Evolutionary conservation across 306 rosid genomes (phyloP).

Genomic region (Cucurbita moschata): DNA sequence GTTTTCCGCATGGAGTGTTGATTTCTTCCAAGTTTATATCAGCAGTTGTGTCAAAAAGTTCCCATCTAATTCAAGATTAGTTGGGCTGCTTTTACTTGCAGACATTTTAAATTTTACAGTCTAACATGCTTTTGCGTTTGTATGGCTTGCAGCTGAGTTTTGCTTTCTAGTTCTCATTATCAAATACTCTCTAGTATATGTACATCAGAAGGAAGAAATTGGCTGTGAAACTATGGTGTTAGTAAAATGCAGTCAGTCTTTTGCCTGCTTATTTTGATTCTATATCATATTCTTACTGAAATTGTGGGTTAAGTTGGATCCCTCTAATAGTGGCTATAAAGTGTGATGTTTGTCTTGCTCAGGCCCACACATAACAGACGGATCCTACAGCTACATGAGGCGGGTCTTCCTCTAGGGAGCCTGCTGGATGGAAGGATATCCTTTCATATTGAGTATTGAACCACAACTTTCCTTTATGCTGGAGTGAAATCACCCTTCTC

Average conservation of each 20-base stretch:
- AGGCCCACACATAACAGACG: slow-evolving; percentile 18
- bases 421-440: slow-evolving; percentile 12
- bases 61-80: not conserved
- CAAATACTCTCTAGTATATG: slow-evolving; percentile 10
- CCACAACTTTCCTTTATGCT: slow-evolving; percentile 5
- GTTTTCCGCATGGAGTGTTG: not conserved
- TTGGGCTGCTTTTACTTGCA: not conserved
- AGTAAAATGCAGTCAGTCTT: not conserved
- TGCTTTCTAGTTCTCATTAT: not conserved
- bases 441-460: slow-evolving; percentile 9
- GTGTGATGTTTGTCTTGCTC: slow-evolving; percentile 18
- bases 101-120: not conserved
- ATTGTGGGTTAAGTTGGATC: slow-evolving; percentile 9
- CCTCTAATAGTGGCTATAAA: slow-evolving; percentile 6
- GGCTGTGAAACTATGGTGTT: not conserved
- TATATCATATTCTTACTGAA: slow-evolving; percentile 10
- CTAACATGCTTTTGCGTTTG: not conserved
- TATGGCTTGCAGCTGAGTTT: not conserved
- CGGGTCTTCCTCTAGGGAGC: slow-evolving; percentile 21
- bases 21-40: not conserved
- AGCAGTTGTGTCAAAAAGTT: not conserved
- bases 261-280: slow-evolving; percentile 8
- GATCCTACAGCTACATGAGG: slow-evolving; percentile 17
- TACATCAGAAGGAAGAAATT: slow-evolving; percentile 15
- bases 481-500: not conserved